Evolutionary conservation across 192 early-diverging fungal species (phyloP), one percentile per base, ranked within the genome.

Genomic region (Neocallimastix lanati): DNA sequence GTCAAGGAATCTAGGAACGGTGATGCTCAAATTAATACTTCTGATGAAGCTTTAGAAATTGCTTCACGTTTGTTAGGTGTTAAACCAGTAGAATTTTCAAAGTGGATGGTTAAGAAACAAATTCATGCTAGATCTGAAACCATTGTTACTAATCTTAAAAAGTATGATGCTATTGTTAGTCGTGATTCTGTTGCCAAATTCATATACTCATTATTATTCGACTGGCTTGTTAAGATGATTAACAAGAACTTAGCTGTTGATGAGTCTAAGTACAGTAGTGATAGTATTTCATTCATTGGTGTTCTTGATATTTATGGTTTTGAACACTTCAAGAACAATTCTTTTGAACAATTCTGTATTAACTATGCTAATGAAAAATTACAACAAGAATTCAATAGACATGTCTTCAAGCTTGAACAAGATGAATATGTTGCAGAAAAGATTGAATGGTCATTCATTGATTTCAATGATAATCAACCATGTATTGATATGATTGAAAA

Each of bases 281-380:
- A 84, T 7, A 85, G 85, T 37, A 78, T 81, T 33, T 82, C 82
- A 27, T 98, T 99, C 82, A 99, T 99, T 83, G 97, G 97, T 87
- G 97, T 99, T 2, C 87, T 99, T 79, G 97, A 99, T 90, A 99
- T 99, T 82, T 99, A 98, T 82, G 97, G 90, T 76, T 99, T 99
- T 84, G 97, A 99, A 85, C 96, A 98, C 83, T 99, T 99, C 85
- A 93, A 95, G 86, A 97, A 96, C 87, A 99, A 99, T 88, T 98
- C 96, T 28, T 99, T 99, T 81, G 97, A 99, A 87, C 97, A 99
- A 88, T 98, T 98, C 85, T 99, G 97, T 89, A 97, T 99, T 81
- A 94, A 95, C 83, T 94, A 93, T 82, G 93, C 96, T 81, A 97
- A 97, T 85, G 98, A 99, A 85, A 99, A 99, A 85, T 87, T 99